Evolutionary conservation across 768 basidiomycete species (phyloP).

Genomic region (Pulveroboletus sp.): DNA sequence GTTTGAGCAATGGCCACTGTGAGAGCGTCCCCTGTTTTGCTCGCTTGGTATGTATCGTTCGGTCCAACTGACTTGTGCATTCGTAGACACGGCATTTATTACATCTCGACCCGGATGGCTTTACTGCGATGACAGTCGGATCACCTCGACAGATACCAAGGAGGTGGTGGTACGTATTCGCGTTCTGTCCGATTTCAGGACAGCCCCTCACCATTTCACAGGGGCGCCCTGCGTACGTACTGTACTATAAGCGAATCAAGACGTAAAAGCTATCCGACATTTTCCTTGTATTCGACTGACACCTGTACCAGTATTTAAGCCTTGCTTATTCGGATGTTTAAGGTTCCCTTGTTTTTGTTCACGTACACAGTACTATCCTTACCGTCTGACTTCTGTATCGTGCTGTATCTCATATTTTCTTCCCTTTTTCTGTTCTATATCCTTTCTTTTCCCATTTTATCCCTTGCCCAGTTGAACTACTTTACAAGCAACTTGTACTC

Average conservation of each 20-base stretch:
- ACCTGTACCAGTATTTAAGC: slow-evolving; percentile 17
- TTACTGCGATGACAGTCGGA: slow-evolving; percentile 91
- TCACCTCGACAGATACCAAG: slow-evolving; percentile 65
- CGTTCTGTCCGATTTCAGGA: background rate
- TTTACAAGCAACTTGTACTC: slow-evolving; percentile 28
- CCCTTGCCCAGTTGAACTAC: slow-evolving; percentile 11
- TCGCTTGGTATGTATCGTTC: background rate
- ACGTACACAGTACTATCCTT: slow-evolving; percentile 15
- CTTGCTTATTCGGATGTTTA: slow-evolving; percentile 26
- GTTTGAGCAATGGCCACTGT: slow-evolving; percentile 95
- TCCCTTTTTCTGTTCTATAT: background rate
- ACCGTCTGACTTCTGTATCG: slow-evolving; percentile 12
- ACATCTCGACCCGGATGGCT: slow-evolving; percentile 85
- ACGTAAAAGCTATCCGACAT: slow-evolving; percentile 10
- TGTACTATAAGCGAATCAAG: slow-evolving; percentile 69
- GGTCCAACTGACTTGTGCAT: background rate
- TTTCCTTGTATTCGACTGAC: background rate
- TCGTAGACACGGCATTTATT: slow-evolving; percentile 86
- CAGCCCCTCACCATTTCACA: slow-evolving; percentile 33
- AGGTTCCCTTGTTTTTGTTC: background rate
- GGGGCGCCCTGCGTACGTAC: slow-evolving; percentile 67
- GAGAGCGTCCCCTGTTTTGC: slow-evolving; percentile 30
- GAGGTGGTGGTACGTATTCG: slow-evolving; percentile 72
- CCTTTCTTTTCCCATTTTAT: background rate
- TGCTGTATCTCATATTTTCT: slow-evolving; percentile 14